phyloP scores from a whole-genome alignment of 176 grass and related monocot genomes.

The Aegilops sharonensis region DNA sequence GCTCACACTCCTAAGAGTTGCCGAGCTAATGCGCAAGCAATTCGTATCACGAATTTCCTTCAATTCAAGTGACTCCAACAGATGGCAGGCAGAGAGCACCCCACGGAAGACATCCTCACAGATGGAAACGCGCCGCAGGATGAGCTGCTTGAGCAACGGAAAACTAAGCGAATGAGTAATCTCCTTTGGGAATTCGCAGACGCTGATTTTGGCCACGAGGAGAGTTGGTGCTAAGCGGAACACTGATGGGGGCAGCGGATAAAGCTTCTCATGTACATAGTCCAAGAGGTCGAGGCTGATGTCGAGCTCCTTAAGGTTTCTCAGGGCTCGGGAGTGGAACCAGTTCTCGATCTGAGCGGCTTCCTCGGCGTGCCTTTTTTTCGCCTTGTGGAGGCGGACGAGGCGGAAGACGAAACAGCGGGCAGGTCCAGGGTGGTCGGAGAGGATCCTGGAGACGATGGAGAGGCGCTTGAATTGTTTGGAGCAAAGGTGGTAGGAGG shows the following conservation, averaged over 20 bases:
- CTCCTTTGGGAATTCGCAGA: neutral
- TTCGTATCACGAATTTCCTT: neutral
- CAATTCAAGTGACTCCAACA: neutral
- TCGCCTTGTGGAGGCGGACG: neutral
- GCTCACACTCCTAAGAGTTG: neutral
- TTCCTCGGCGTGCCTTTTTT: neutral
- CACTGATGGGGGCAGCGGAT: neutral
- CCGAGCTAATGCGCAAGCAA: neutral
- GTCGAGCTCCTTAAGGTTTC: neutral
- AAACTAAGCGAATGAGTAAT: neutral
- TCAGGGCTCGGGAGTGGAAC: neutral
- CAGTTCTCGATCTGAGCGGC: neutral
- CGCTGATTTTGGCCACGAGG: neutral
- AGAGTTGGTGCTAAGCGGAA: neutral
- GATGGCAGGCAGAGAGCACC: neutral
- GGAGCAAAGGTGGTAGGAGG: neutral
- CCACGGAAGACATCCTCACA: neutral
- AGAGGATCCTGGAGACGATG: neutral
- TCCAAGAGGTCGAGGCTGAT: neutral
- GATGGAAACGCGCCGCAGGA: neutral
- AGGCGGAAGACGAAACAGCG: neutral
- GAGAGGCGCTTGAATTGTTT: neutral
- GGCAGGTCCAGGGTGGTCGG: neutral
- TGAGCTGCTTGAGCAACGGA: neutral
- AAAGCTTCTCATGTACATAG: neutral